These are phyloP conservation scores for Whalleya microplaca DNA, from an alignment of 2,329 filamentous ascomycete genomes.

Conservation along the genomic window DNA sequence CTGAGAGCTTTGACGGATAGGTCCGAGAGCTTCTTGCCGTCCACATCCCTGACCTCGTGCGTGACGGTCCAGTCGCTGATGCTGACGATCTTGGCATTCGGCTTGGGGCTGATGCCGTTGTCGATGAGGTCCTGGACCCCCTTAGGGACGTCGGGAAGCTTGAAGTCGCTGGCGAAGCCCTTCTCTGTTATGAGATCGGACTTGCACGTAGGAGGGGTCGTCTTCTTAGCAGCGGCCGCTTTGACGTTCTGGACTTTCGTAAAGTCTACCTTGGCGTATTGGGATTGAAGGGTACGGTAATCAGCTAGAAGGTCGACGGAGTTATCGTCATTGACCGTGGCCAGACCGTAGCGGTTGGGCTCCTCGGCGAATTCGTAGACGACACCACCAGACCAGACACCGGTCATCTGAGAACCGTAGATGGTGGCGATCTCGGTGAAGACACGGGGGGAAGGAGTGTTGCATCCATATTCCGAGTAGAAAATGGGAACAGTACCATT, in stretches of 20 bases:
- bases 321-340: conserved; percentile 61
- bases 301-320: conserved; percentile 64
- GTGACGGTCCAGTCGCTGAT: conserved; percentile 61
- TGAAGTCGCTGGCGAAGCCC: conserved; percentile 79
- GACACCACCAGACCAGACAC: conserved; percentile 72
- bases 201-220: conserved; percentile 64
- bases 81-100: conserved; percentile 68
- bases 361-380: conserved; percentile 84
- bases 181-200: conserved; percentile 66
- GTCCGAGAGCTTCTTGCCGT: conserved; percentile 10
- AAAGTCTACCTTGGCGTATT: conserved; percentile 78
- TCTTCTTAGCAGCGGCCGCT: conserved; percentile 55
- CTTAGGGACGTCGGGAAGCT: conserved; percentile 69
- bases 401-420: conserved; percentile 71
- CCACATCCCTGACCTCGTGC: conserved; percentile 28
- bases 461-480: conserved; percentile 84
- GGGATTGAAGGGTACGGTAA: conserved; percentile 73
- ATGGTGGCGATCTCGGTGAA: conserved; percentile 78
- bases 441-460: conserved; percentile 68
- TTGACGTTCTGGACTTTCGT: conserved; percentile 66
- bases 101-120: conserved; percentile 70
- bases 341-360: conserved; percentile 66
- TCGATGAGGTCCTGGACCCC: conserved; percentile 75
- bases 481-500: conserved; percentile 73
- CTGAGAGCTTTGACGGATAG: conserved; percentile 24